Percentiles rank a stretch among this genome's conserved stretches.
These are phyloP conservation scores for Neonectria hederae DNA, from an alignment of 2,329 filamentous ascomycete species.

Conservation along the genomic window DNA sequence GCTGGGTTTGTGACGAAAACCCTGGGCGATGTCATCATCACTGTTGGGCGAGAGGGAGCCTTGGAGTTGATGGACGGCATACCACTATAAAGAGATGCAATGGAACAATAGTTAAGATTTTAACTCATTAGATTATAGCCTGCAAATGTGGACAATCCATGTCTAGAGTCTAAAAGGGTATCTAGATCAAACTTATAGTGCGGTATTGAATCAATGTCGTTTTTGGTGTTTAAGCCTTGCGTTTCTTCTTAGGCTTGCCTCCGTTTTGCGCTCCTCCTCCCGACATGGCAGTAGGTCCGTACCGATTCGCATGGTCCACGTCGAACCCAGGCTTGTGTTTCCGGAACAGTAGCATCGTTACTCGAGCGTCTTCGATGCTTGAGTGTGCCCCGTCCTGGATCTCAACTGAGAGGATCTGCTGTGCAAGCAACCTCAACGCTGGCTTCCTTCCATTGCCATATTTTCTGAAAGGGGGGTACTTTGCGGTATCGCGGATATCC, in stretches of 20 bases:
- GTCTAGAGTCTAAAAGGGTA: constrained; percentile 30
- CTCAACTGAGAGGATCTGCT: constrained; percentile 66
- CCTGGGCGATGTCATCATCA: constrained; percentile 77
- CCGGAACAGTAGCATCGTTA: constrained; percentile 88
- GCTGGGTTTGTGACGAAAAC: constrained; percentile 78
- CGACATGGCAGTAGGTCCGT: constrained; percentile 51
- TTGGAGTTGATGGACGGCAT: constrained; percentile 76
- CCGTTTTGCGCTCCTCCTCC: constrained; percentile 44
- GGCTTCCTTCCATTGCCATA: constrained; percentile 75
- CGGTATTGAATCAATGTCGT: background rate
- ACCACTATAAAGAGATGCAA: constrained; percentile 58
- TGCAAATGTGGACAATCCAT: background rate
- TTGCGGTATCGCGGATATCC: constrained; percentile 86
- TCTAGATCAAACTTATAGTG: constrained; percentile 23
- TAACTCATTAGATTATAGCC: background rate
- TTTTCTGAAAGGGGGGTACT: constrained; percentile 77
- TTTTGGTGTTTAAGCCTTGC: constrained; percentile 35
- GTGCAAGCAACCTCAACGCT: constrained; percentile 67
- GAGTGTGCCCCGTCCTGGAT: constrained; percentile 73
- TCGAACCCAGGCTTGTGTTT: constrained; percentile 88
- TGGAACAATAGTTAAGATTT: no score
- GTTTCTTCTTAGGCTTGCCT: constrained; percentile 55
- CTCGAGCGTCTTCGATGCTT: constrained; percentile 82
- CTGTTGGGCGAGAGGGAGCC: constrained; percentile 71
- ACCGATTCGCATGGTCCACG: constrained; percentile 77